Evolutionary conservation across 1,284 basidiomycete genomes (phyloP), one percentile per base, ranked within the genome.

Genomic region (Cryptococcus sp.): DNA sequence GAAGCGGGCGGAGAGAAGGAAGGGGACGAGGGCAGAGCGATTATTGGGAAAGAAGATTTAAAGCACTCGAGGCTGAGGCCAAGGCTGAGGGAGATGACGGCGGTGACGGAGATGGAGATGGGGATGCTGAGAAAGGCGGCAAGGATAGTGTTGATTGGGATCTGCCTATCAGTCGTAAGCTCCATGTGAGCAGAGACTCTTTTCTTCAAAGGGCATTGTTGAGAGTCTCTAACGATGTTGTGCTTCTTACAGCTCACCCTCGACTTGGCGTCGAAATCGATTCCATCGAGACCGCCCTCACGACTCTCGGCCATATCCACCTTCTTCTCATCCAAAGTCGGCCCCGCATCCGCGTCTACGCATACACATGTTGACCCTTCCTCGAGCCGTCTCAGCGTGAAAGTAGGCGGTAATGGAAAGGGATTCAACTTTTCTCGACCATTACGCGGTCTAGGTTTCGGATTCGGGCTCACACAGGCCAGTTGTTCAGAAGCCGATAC

Each of bases 1-100:
- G 46, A n/a, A 37, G 29, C 10, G 16, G 17, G 17, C 29, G 16
- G 34, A 46, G 39, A 53, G 15, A 26, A 26, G n/a, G 20, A 39
- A 22, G 49, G 41, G 38, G 43, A 19, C 19, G 46, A 40, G 11
- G 50, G 45, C 15, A 39, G 19, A 51, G 43, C 10, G 60, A 64
- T 60, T 67, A 59, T 43, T 67, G 65, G 65, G 65, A 67, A 44
- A 61, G 54, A 29, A 57, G 58, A 25, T 67, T 67, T 45, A 59
- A 59, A 43, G 47, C 61, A 39, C 50, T 67, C 8, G 64, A 66
- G 46, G 50, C 55, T 40, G 59, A 51, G 19, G 48, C 41, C 34
- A 47, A 58, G 38, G 49, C 22, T 5, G 41, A 34, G 41, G 47
- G 44, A 19, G 45, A 52, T 20, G 34, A 37, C 34, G 23, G 40